Conservation (phyloP, 208 protist genomes). For the Kentomonas sorsogonicus region DNA sequence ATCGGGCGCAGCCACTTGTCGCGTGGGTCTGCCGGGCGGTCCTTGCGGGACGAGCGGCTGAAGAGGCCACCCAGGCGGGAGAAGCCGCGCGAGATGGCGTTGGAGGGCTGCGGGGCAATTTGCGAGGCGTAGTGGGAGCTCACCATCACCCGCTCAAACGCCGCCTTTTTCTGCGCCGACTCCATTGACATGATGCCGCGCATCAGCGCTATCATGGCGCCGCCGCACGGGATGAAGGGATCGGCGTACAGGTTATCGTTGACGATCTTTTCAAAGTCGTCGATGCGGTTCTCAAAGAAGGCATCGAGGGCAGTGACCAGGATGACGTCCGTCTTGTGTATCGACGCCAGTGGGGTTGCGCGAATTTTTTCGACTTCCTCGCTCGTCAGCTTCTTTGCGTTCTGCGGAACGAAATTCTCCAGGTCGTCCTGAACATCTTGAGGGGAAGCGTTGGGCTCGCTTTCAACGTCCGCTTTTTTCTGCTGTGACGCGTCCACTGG, state of each 20-base stretch:
- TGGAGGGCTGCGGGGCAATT: conserved; percentile 21
- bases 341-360: conserved; percentile 22
- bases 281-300: conserved; percentile 56
- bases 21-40: too few relatives aligned
- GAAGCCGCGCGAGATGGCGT: conserved; percentile 18
- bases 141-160: conserved; percentile 24
- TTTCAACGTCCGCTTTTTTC: conserved; percentile 5
- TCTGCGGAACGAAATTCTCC: conserved; percentile 4
- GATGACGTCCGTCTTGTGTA: conserved; percentile 28
- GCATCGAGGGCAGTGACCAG: conserved; percentile 21
- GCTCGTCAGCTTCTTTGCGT: conserved; percentile 13
- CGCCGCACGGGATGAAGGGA: conserved; percentile 29
- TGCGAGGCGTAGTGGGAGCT: conserved; percentile 33
- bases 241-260: conserved; percentile 17
- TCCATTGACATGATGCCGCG: conserved; percentile 53
- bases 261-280: conserved; percentile 45
- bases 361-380: conserved; percentile 23
- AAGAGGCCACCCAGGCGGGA: conserved; percentile 20
- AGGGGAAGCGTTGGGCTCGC: too few relatives aligned
- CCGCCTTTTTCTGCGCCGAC: conserved; percentile 30
- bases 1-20: conserved; percentile 22
- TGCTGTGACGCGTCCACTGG: conserved; percentile 4
- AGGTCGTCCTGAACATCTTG: neutral
- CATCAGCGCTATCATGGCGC: conserved; percentile 32
- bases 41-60: too few relatives aligned